A percentile compares a stretch with the other conserved stretches of the same genome.
These are phyloP conservation scores for Candida vaughaniae DNA, from an alignment of 805 yeast genomes.

Conservation along the genomic window DNA sequence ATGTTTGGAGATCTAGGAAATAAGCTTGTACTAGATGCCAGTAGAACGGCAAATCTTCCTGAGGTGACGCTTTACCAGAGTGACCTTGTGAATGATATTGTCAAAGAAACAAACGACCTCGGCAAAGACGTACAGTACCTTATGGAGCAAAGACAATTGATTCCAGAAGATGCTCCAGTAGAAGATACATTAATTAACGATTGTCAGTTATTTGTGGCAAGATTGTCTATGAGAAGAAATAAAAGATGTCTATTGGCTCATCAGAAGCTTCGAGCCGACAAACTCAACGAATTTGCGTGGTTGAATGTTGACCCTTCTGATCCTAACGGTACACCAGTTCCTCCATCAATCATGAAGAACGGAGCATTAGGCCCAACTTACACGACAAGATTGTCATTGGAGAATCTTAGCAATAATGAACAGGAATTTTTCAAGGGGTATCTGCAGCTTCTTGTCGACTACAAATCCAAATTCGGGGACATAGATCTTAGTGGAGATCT, in stretches of 20 bases:
- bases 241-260: conserved; percentile 88
- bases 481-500: conserved; percentile 86
- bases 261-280: conserved; percentile 66
- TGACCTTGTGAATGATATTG: conserved; percentile 64
- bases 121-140: conserved; percentile 55
- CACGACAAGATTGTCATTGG: conserved; percentile 34
- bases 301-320: conserved; percentile 52
- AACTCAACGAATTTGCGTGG: conserved; percentile 72
- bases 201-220: conserved; percentile 67
- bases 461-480: conserved; percentile 78
- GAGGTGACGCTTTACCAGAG: conserved; percentile 69
- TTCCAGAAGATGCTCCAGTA: conserved; percentile 26
- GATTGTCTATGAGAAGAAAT: conserved; percentile 78
- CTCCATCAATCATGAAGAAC: conserved; percentile 6
- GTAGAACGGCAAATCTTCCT: conserved; percentile 67
- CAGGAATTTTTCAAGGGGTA: conserved; percentile 74
- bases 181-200: conserved; percentile 40
- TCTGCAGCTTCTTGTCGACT: conserved; percentile 66
- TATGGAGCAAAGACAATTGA: conserved; percentile 24
- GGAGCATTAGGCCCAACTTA: conserved; percentile 17
- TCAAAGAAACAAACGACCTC: conserved; percentile 69
- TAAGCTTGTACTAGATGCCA: conserved; percentile 83
- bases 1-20: conserved; percentile 92
- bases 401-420: conserved; percentile 70
- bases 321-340: conserved; percentile 15